phyloP scores from a whole-genome alignment of 148 eudicot species.

The Arctostaphylos glauca region DNA sequence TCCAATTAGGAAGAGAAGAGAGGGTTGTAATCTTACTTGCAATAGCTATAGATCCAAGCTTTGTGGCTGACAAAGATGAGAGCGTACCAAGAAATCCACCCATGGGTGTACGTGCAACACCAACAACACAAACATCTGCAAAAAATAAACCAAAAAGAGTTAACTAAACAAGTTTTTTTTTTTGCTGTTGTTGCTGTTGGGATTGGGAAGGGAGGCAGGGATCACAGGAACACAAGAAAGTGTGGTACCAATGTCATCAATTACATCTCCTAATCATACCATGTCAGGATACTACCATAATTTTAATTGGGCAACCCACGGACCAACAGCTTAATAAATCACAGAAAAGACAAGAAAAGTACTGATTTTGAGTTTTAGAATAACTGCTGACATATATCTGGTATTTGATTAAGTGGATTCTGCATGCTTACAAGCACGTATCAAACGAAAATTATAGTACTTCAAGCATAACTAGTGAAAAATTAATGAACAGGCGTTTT shows the following conservation, averaged over 20 bases:
- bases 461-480: neutral
- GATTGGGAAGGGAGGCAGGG: too few relatives aligned
- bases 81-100: slow-evolving; percentile 93
- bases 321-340: neutral
- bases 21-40: slow-evolving; percentile 43
- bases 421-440: neutral
- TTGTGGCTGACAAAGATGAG: slow-evolving; percentile 82
- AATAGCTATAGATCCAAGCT: slow-evolving; percentile 89
- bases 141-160: neutral
- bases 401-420: neutral
- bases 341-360: neutral
- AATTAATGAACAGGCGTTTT: neutral
- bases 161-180: neutral
- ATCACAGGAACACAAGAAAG: too few relatives aligned
- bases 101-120: slow-evolving; percentile 98
- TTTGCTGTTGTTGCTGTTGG: too few relatives aligned
- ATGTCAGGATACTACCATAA: too few relatives aligned
- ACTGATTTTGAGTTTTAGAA: neutral
- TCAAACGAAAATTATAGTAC: neutral
- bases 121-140: slow-evolving; percentile 96
- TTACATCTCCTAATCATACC: too few relatives aligned
- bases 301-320: neutral
- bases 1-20: neutral
- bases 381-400: neutral
- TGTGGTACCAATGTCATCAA: too few relatives aligned